Percentiles rank a stretch among this genome's conserved stretches.
These are phyloP conservation scores for Chrysanthemum seticuspe DNA, from an alignment of 129 eudicot species.

Conservation along the genomic window DNA sequence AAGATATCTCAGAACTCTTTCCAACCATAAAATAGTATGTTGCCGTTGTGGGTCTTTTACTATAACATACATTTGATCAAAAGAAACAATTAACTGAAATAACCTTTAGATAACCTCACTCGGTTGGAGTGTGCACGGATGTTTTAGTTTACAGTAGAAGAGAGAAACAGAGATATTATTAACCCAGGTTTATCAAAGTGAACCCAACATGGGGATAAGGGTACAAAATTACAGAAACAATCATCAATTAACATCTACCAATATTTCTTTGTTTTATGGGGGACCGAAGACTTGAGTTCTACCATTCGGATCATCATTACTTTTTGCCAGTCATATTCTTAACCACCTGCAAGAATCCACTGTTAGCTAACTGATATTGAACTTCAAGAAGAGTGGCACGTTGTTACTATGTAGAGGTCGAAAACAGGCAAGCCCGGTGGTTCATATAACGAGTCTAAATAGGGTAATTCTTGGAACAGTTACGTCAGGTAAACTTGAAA, in stretches of 20 bases:
- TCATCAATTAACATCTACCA: conserved; percentile 18
- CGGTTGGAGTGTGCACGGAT: neutral
- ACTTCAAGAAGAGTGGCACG: too few relatives aligned
- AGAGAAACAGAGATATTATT: conserved; percentile 25
- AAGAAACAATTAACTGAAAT: neutral
- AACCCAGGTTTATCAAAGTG: conserved; percentile 21
- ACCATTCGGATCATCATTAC: conserved; percentile 23
- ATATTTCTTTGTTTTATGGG: conserved; percentile 20
- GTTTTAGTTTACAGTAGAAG: conserved; percentile 16
- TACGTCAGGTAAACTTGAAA: too few relatives aligned
- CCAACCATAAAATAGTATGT: neutral
- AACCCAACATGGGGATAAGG: conserved; percentile 11
- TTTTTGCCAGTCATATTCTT: conserved; percentile 72
- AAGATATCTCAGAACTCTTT: too few relatives aligned
- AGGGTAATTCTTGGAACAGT: too few relatives aligned
- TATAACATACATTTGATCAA: neutral
- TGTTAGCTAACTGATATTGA: neutral
- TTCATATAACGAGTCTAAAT: too few relatives aligned
- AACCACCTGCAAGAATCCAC: conserved; percentile 47
- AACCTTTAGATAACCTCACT: neutral
- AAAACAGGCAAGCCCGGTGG: too few relatives aligned
- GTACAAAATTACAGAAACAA: conserved; percentile 20
- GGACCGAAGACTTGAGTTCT: conserved; percentile 16
- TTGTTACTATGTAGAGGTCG: too few relatives aligned
- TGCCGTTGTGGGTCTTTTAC: neutral